Percentiles rank a stretch among this genome's conserved stretches.
These are phyloP conservation scores for Schizonepeta tenuifolia DNA, from an alignment of 257 asterid species.

Conservation along the genomic window DNA sequence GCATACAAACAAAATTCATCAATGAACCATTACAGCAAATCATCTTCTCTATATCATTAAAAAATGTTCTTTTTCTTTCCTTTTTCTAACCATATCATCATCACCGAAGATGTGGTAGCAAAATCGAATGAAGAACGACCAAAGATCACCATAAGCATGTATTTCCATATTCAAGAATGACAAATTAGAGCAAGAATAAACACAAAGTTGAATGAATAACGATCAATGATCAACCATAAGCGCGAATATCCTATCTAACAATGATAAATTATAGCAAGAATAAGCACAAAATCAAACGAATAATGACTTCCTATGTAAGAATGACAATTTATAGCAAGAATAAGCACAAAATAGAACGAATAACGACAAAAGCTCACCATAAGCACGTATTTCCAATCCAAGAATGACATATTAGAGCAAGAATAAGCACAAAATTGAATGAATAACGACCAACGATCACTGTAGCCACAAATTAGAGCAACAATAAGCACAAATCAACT, in stretches of 20 bases:
- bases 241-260: not conserved
- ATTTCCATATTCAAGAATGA: not conserved
- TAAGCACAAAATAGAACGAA: too few species aligned
- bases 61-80: not conserved
- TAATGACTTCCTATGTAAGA: too few species aligned
- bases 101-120: not conserved
- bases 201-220: not conserved
- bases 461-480: not conserved
- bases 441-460: too few species aligned
- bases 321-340: too few species aligned
- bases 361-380: too few species aligned
- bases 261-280: constrained; percentile 9
- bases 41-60: not conserved
- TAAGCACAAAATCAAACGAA: not conserved
- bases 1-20: not conserved
- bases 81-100: not conserved
- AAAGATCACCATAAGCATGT: not conserved
- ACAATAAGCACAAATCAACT: not conserved
- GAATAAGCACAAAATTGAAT: too few species aligned
- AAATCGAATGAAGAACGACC: not conserved
- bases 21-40: not conserved
- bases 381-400: too few species aligned
- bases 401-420: too few species aligned
- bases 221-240: not conserved
- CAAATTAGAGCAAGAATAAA: constrained; percentile 8